These are phyloP conservation scores for Helotiales sp. DNA, from an alignment of 2,329 filamentous ascomycete genomes.

Conservation along the genomic window DNA sequence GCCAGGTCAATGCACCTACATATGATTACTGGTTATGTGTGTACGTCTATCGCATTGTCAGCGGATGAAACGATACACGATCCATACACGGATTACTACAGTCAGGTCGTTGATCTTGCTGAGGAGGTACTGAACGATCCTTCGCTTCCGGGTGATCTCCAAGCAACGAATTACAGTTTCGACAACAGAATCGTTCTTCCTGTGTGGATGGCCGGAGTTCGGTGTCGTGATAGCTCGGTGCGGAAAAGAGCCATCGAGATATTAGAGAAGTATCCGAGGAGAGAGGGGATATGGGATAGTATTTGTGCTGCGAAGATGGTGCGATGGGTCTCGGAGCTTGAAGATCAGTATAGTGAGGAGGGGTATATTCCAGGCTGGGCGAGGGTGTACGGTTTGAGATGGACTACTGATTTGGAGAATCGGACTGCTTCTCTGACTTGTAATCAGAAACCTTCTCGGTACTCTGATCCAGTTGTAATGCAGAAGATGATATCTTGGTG, in stretches of 20 bases:
- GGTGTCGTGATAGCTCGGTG: slow-evolving; percentile 60
- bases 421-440: slow-evolving; percentile 16
- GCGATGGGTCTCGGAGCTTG: slow-evolving; percentile 23
- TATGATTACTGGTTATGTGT: background rate
- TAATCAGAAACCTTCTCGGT: slow-evolving; percentile 10
- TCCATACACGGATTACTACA: background rate
- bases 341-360: slow-evolving; percentile 11
- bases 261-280: slow-evolving; percentile 60
- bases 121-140: slow-evolving; percentile 8
- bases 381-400: slow-evolving; percentile 12
- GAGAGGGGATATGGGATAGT: slow-evolving; percentile 68
- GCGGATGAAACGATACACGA: slow-evolving; percentile 2
- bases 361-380: slow-evolving; percentile 22
- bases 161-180: slow-evolving; percentile 54
- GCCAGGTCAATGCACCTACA: background rate
- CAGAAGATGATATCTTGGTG: background rate
- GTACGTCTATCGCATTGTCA: background rate
- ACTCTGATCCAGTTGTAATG: background rate
- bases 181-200: slow-evolving; percentile 67
- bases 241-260: slow-evolving; percentile 65
- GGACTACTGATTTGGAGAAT: slow-evolving; percentile 13
- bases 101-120: background rate
- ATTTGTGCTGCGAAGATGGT: slow-evolving; percentile 13
- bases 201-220: slow-evolving; percentile 66
- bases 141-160: background rate